Conservation (phyloP, 2,329 filamentous ascomycete species). For the Fulvia fulva region DNA sequence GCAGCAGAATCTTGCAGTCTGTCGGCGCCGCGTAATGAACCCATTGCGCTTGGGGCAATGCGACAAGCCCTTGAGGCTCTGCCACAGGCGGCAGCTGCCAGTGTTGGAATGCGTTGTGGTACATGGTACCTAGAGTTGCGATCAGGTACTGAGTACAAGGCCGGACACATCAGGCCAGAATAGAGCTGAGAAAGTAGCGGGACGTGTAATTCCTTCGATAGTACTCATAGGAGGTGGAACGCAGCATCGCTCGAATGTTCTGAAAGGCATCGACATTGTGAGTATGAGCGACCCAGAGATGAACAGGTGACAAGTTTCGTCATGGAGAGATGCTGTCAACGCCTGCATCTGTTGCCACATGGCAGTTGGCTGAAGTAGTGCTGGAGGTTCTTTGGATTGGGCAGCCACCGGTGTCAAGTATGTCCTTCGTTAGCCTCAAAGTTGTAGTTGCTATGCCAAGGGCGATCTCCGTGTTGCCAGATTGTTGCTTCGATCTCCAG, state of each 20-base stretch:
- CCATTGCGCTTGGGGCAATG: neutral
- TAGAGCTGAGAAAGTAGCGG: neutral
- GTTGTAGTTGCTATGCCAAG: neutral
- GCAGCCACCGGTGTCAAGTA: neutral
- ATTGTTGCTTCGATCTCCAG: no score
- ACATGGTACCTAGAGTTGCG: neutral
- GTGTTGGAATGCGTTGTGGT: neutral
- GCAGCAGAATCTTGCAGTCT: neutral
- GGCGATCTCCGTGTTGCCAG: neutral
- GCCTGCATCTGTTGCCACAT: neutral
- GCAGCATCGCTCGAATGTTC: no score
- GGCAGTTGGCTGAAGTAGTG: neutral
- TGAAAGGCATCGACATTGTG: no score
- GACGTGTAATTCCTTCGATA: neutral
- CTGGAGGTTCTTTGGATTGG: neutral
- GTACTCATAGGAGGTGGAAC: neutral
- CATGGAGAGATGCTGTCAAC: neutral
- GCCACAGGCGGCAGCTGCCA: neutral
- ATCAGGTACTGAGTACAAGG: neutral
- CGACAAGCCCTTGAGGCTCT: neutral
- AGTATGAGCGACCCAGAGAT: no score
- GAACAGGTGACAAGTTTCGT: no score
- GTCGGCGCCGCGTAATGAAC: neutral
- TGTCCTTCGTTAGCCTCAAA: neutral
- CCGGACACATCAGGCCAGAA: neutral